Evolutionary conservation across 2,329 filamentous ascomycete species (phyloP), one percentile per base, ranked within the genome.

Genomic region (Balansia obtecta): DNA sequence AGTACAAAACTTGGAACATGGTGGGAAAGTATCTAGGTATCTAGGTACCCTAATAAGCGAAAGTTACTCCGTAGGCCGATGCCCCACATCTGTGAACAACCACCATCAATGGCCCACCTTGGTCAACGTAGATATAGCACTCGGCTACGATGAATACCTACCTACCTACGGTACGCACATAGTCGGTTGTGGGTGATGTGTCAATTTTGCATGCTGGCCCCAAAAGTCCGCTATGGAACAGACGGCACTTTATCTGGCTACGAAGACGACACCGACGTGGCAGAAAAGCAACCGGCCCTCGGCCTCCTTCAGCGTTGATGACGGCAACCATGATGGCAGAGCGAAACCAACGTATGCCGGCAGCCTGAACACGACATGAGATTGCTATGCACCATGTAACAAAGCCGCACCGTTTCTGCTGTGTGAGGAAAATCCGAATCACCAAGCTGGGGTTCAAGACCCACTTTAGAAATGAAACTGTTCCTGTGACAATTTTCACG

Each of bases 401-500:
- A 30, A 11, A 22, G 20, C 16, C 20, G 16, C 32, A 34, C n/a
- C 32, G 16, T 33, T 27, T 15, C 33, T 37, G n/a, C 13, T n/a
- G 34, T 37, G 11, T 37, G 34, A 37, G 15, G 34, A 37, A 4
- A 37, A 37, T 37, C 34, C 34, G 8, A 37, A 37, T 15, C 27
- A 34, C 34, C n/a, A 20, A 38, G 34, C 45, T 39, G 33, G 33
- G 46, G 32, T 13, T 10, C 20, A 38, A 40, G 41, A 30, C 48
- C 42, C 40, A 45, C 33, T 30, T 38, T 18, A 37, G n/a, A 43
- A 48, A 43, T 43, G 27, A 32, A 48, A 16, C 27, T 48, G 46
- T 45, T 45, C 44, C 44, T 47, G 49, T 50, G 49, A 46, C 43
- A 37, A 33, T 27, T 46, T 46, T 22, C 2, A 47, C 20, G 15